Percentiles rank a stretch among this genome's conserved stretches.
These are phyloP conservation scores for Exophiala calicioides DNA, from an alignment of 2,329 filamentous ascomycete genomes.

Conservation along the genomic window DNA sequence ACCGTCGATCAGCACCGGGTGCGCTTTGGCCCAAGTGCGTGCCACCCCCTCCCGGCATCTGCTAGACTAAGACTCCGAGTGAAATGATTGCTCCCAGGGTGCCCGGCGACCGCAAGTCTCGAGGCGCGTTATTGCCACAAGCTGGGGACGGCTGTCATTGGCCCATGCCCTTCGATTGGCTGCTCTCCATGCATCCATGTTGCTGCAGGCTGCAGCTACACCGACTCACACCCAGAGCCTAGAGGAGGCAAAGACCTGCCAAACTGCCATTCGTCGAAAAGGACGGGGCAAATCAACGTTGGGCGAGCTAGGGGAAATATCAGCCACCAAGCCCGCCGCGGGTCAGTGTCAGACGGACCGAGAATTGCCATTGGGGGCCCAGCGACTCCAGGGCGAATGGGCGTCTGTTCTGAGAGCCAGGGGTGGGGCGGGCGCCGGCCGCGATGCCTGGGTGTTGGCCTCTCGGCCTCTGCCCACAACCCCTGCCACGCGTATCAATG, in stretches of 20 bases:
- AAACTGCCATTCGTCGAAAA: slow-evolving; percentile 8
- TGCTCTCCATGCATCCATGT: not conserved
- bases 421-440: too few species aligned
- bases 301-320: not conserved
- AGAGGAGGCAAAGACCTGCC: slow-evolving; percentile 2
- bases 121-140: slow-evolving; percentile 17
- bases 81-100: too few species aligned
- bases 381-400: not conserved
- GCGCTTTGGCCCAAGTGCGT: slow-evolving; percentile 12
- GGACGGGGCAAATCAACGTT: slow-evolving; percentile 12
- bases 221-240: slow-evolving; percentile 9
- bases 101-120: slow-evolving; percentile 3
- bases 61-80: not conserved
- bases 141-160: too few species aligned
- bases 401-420: too few species aligned
- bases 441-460: too few species aligned
- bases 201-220: slow-evolving; percentile 10
- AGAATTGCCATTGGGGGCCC: not conserved
- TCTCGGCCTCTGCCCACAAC: not conserved
- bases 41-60: slow-evolving; percentile 4
- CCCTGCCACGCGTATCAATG: not conserved
- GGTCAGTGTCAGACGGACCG: not conserved
- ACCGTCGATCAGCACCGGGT: slow-evolving; percentile 18
- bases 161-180: slow-evolving; percentile 3
- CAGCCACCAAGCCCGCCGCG: not conserved